Conservation (phyloP, 176 grass and related monocot species). For the Aegilops bicornis region DNA sequence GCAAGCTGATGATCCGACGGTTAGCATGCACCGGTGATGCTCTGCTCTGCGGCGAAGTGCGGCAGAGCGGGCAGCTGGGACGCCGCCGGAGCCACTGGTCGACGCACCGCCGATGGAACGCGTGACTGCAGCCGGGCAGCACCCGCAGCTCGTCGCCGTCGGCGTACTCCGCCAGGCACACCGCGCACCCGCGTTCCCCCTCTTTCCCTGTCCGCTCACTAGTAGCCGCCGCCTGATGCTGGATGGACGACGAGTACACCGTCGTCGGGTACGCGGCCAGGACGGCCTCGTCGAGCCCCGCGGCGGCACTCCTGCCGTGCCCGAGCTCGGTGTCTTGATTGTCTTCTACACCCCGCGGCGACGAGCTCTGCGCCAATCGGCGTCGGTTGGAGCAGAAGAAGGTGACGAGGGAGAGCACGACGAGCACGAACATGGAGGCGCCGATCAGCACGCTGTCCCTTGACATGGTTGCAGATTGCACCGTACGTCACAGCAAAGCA, state of each 20-base stretch:
- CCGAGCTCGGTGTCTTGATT: background rate
- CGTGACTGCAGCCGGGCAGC: background rate
- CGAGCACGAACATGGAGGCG: conserved; percentile 3
- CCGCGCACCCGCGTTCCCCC: background rate
- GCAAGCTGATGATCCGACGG: no score
- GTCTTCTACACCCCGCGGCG: background rate
- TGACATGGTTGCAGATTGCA: background rate
- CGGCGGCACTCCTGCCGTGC: background rate
- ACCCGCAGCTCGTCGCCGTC: background rate
- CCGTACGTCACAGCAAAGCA: background rate
- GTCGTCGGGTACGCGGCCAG: conserved; percentile 26
- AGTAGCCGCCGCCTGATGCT: background rate
- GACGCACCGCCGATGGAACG: background rate
- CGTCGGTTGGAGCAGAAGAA: background rate
- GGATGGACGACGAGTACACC: conserved; percentile 6
- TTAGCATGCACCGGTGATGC: no score
- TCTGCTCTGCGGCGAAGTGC: background rate
- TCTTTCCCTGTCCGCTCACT: background rate
- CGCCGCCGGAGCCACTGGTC: background rate
- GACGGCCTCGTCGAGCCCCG: conserved; percentile 26
- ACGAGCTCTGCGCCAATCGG: background rate
- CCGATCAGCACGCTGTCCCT: background rate
- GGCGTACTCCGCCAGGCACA: background rate
- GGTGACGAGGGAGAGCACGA: background rate
- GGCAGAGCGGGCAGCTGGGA: background rate